Percentiles rank a stretch among this genome's conserved stretches.
Conservation (phyloP, 2,329 filamentous ascomycete genomes). For the Cladophialophora chaetospira region DNA sequence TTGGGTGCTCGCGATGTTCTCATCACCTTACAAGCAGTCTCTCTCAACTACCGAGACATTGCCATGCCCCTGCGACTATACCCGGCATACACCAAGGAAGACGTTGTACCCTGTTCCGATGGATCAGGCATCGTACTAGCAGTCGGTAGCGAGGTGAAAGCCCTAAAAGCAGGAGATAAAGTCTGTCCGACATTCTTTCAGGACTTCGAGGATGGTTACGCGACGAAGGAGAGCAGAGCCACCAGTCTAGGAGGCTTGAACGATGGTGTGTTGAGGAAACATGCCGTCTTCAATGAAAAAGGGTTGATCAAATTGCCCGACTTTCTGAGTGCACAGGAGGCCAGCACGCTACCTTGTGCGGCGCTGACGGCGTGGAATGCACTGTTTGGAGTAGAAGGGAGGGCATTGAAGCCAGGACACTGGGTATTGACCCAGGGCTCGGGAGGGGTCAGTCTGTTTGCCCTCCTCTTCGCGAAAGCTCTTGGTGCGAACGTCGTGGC, state of each 20-base stretch:
- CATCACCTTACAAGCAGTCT: slow-evolving; percentile 59
- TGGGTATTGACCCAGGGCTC: slow-evolving; percentile 63
- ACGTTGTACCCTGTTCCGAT: slow-evolving; percentile 47
- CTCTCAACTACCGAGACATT: slow-evolving; percentile 54
- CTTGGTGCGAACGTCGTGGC: slow-evolving; percentile 58
- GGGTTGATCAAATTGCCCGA: slow-evolving; percentile 66
- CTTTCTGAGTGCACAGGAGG: slow-evolving; percentile 57
- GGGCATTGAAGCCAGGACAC: slow-evolving; percentile 54
- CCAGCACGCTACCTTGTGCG: slow-evolving; percentile 62
- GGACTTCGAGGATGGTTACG: slow-evolving; percentile 48
- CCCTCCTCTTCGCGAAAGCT: slow-evolving; percentile 12
- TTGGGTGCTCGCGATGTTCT: slow-evolving; percentile 38
- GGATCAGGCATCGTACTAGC: slow-evolving; percentile 51
- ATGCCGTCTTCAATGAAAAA: slow-evolving; percentile 67
- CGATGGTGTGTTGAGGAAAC: slow-evolving; percentile 69
- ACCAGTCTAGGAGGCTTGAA: slow-evolving; percentile 69
- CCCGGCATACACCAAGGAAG: slow-evolving; percentile 12
- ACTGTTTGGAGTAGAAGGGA: slow-evolving; percentile 56
- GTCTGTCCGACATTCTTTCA: slow-evolving; percentile 63
- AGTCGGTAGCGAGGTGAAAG: slow-evolving; percentile 58
- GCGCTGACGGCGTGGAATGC: slow-evolving; percentile 68
- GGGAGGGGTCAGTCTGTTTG: slow-evolving; percentile 59
- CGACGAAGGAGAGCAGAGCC: slow-evolving; percentile 32
- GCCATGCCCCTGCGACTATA: slow-evolving; percentile 42
- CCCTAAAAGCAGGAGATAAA: slow-evolving; percentile 60